Base-by-base conservation (phyloP, 192 early-diverging fungal genomes). In the Umbelopsis vinacea region DNA sequence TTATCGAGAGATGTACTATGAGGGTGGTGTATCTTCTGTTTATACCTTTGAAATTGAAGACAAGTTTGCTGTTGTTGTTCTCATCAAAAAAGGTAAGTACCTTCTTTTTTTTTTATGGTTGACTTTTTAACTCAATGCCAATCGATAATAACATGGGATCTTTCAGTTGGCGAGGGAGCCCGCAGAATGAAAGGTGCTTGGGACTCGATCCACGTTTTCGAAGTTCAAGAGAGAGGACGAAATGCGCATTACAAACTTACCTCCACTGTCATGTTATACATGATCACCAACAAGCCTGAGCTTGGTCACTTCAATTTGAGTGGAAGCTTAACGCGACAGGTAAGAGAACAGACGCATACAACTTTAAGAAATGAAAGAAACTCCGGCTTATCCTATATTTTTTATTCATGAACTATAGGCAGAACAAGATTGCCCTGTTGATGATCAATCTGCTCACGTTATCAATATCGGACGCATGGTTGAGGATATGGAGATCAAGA, bases 131-230 rank as follows among this genome's bases (percentile, higher is more conserved):
- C 15, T n/a, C 6, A 5, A 66, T 57, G 23, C 7, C 45, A n/a
- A 33, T 46, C 8, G 22, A 37, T 67, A 26, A n/a, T 45, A 19
- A 29, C 35, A 37, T 21, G 19, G 2, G 22, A 48, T 35, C 21
- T 38, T n/a, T 60, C 75, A 86, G 87, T 87, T 21, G 84, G 87
- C 35, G 90, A 91, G 69, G 89, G 88, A 22, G 84, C 76, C 4
- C 87, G 85, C 66, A 85, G 88, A 37, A 87, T 90, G 73, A 94
- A 94, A 73, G 97, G 96, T 22, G 89, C 95, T 21, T 99, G 97
- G 97, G 97, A 99, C 75, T 98, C 96, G 14, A 97, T 98, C 76
- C 97, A 99, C 71, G 95, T 99, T 6, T 87, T 99, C 67, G 94
- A 96, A 77, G 96, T 93, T 6, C 79, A 90, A 70, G 94, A 97